phyloP scores from a whole-genome alignment of 768 basidiomycete species.

The Coprinopsis marcescibilis region DNA sequence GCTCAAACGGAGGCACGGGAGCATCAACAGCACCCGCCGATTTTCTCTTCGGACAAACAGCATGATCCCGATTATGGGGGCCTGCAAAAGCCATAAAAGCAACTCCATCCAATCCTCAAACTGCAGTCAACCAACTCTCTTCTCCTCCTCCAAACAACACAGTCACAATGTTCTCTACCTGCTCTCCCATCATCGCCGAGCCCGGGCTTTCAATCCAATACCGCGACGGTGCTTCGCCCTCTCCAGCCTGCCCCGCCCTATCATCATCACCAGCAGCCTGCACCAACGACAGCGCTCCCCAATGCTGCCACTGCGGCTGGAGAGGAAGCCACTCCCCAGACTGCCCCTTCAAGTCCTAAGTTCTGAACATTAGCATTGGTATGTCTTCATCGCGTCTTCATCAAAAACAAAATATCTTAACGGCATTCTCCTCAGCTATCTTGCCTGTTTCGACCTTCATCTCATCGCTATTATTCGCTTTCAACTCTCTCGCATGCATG shows the following conservation, averaged over 20 bases:
- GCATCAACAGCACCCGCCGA: too few relatives aligned
- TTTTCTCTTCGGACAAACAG: slow-evolving; percentile 11
- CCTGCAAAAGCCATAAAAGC: slow-evolving; percentile 30
- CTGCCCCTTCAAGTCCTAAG: slow-evolving; percentile 55
- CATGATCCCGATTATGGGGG: slow-evolving; percentile 21
- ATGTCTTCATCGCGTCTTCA: slow-evolving; percentile 5
- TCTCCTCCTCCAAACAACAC: slow-evolving; percentile 13
- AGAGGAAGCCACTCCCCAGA: slow-evolving; percentile 53
- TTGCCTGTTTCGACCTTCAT: slow-evolving; percentile 8
- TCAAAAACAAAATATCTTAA: slow-evolving; percentile 1
- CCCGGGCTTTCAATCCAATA: slow-evolving; percentile 17
- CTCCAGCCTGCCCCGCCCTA: slow-evolving; percentile 16
- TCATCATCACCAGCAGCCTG: slow-evolving; percentile 17
- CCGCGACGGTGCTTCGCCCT: slow-evolving; percentile 16
- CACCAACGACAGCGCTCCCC: slow-evolving; percentile 55
- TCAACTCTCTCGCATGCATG: slow-evolving; percentile 12
- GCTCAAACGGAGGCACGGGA: slow-evolving; percentile 33
- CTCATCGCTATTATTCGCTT: slow-evolving; percentile 11
- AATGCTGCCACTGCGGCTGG: slow-evolving; percentile 76
- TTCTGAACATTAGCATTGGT: slow-evolving; percentile 8
- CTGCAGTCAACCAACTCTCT: slow-evolving; percentile 15
- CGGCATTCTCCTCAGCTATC: background rate
- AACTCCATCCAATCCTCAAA: slow-evolving; percentile 17
- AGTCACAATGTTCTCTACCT: too few relatives aligned
- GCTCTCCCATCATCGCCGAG: too few relatives aligned